These are phyloP conservation scores for Hortiboletus flavorubellus DNA, from an alignment of 768 basidiomycete species.

Conservation along the genomic window DNA sequence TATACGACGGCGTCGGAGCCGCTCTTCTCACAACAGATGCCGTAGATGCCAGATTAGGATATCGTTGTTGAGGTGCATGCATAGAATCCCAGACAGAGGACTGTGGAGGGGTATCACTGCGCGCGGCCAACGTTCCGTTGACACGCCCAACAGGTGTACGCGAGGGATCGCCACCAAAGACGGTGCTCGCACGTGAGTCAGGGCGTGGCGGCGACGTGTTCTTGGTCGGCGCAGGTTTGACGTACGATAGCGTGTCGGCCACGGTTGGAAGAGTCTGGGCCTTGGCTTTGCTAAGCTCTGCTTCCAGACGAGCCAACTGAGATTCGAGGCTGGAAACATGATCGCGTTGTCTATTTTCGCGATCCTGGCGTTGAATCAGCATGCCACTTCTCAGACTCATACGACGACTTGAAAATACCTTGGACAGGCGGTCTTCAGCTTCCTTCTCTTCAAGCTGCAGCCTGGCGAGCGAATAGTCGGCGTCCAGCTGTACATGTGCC, in stretches of 20 bases:
- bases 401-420: constrained; percentile 42
- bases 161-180: constrained; percentile 50
- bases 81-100: constrained; percentile 75
- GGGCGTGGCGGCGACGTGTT: constrained; percentile 54
- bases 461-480: constrained; percentile 64
- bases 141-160: constrained; percentile 47
- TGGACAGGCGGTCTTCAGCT: constrained; percentile 60
- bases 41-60: constrained; percentile 16
- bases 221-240: constrained; percentile 33
- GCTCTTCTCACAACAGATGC: constrained; percentile 13
- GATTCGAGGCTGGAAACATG: constrained; percentile 61
- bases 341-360: constrained; percentile 64
- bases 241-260: constrained; percentile 37
- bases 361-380: constrained; percentile 47
- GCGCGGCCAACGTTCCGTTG: constrained; percentile 26
- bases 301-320: constrained; percentile 54
- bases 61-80: constrained; percentile 42
- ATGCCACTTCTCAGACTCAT: background rate
- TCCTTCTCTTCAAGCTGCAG: constrained; percentile 76
- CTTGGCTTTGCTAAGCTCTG: constrained; percentile 53
- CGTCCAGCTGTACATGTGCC: constrained; percentile 59
- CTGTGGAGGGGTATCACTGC: constrained; percentile 48
- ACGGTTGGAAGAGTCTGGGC: constrained; percentile 26
- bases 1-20: constrained; percentile 28
- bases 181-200: constrained; percentile 71